Percentiles rank a stretch among this genome's conserved stretches.
phyloP scores from a whole-genome alignment of 2,329 filamentous ascomycete genomes.

The Ceratocystis variospora region DNA sequence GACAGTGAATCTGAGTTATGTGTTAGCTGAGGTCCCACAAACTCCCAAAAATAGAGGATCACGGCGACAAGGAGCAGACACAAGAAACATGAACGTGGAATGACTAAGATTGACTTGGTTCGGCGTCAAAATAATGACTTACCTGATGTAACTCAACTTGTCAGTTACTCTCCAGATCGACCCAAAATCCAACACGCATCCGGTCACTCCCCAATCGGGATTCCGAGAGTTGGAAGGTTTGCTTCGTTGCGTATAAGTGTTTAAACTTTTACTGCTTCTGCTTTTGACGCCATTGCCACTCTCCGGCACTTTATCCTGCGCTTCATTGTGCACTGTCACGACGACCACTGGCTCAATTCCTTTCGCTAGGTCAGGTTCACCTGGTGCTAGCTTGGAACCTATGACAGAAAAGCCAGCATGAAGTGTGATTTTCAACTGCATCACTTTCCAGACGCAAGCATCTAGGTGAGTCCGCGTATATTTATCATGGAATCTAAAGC shows the following conservation, averaged over 20 bases:
- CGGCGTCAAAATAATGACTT: slow-evolving; percentile 22
- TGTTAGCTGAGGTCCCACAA: not conserved
- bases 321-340: slow-evolving; percentile 70
- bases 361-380: not conserved
- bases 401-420: slow-evolving; percentile 60
- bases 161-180: slow-evolving; percentile 47
- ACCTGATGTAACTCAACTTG: slow-evolving; percentile 61
- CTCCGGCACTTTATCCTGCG: slow-evolving; percentile 28
- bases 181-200: slow-evolving; percentile 44
- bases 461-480: slow-evolving; percentile 31
- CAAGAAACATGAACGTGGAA: not conserved
- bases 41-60: not conserved
- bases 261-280: slow-evolving; percentile 32
- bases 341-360: slow-evolving; percentile 52
- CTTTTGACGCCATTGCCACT: slow-evolving; percentile 23
- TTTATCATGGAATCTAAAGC: slow-evolving; percentile 46
- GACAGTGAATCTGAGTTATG: slow-evolving; percentile 36
- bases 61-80: too few species aligned
- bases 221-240: slow-evolving; percentile 42
- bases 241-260: slow-evolving; percentile 47
- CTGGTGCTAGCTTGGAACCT: slow-evolving; percentile 24
- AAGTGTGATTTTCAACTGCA: slow-evolving; percentile 59
- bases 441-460: slow-evolving; percentile 35
- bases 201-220: slow-evolving; percentile 45
- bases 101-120: not conserved